Conservation (phyloP, 225 moss, liverwort and hornwort genomes). For the Pseudisothecium myosuroides region DNA sequence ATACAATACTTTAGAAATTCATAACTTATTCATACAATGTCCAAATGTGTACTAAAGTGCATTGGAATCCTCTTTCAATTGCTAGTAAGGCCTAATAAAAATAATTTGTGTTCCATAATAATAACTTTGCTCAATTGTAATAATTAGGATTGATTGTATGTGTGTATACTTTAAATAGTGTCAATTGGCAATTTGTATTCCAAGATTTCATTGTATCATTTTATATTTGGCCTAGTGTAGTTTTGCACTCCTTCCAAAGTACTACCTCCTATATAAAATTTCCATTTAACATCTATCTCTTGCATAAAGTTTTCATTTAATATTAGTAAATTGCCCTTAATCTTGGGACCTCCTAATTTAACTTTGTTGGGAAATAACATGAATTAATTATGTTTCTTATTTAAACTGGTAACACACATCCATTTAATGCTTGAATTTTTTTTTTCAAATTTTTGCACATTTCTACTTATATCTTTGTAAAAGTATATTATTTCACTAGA, state of each 20-base stretch:
- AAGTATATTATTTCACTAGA: neutral
- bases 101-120: neutral
- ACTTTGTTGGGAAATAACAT: neutral
- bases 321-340: neutral
- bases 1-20: neutral
- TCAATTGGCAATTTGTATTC: neutral
- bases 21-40: neutral
- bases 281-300: neutral
- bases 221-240: no score
- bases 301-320: neutral
- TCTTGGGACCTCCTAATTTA: no score
- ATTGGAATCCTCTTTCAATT: neutral
- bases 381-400: neutral
- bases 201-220: neutral
- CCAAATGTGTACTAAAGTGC: neutral
- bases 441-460: neutral
- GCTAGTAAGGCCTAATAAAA: neutral
- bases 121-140: neutral
- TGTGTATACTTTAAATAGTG: accelerated
- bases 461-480: neutral
- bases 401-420: neutral
- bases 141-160: neutral
- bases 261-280: neutral
- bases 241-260: neutral
- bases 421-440: neutral